These are phyloP conservation scores for Beauveria rudraprayagi DNA, from an alignment of 2,329 filamentous ascomycete species.

Conservation along the genomic window DNA sequence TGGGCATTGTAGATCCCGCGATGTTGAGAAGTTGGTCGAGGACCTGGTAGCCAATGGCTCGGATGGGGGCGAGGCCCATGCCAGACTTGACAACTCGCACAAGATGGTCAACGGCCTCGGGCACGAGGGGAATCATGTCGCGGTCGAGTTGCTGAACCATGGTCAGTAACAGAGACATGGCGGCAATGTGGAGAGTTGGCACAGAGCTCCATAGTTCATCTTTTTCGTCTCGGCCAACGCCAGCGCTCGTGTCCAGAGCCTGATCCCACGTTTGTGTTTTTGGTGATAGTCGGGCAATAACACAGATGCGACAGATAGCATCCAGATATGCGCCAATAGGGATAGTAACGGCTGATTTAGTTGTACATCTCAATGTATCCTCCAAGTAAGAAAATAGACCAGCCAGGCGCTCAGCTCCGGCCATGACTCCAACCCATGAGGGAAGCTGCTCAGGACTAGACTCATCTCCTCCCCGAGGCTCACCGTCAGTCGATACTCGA, in stretches of 20 bases:
- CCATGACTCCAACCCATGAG: conserved; percentile 64
- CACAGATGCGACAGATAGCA: conserved; percentile 60
- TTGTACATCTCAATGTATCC: conserved; percentile 54
- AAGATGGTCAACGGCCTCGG: conserved; percentile 62
- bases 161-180: conserved; percentile 52
- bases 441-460: conserved; percentile 45
- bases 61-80: conserved; percentile 45
- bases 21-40: conserved; percentile 49
- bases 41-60: conserved; percentile 53
- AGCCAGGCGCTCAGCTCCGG: conserved; percentile 61
- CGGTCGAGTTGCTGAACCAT: conserved; percentile 51
- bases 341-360: conserved; percentile 56
- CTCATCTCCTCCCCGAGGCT: conserved; percentile 38
- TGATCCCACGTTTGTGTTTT: conserved; percentile 39
- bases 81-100: conserved; percentile 60
- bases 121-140: conserved; percentile 50
- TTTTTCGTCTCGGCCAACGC: conserved; percentile 71
- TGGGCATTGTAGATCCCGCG: conserved; percentile 59
- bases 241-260: conserved; percentile 57
- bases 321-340: conserved; percentile 63
- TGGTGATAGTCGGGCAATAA: conserved; percentile 48
- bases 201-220: conserved; percentile 69
- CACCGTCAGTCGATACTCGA: conserved; percentile 35
- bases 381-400: conserved; percentile 59
- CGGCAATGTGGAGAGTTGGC: conserved; percentile 64